These are phyloP conservation scores for Chaetoceros tenuissimus DNA, from an alignment of 108 stramenopile genomes.

Conservation along the genomic window DNA sequence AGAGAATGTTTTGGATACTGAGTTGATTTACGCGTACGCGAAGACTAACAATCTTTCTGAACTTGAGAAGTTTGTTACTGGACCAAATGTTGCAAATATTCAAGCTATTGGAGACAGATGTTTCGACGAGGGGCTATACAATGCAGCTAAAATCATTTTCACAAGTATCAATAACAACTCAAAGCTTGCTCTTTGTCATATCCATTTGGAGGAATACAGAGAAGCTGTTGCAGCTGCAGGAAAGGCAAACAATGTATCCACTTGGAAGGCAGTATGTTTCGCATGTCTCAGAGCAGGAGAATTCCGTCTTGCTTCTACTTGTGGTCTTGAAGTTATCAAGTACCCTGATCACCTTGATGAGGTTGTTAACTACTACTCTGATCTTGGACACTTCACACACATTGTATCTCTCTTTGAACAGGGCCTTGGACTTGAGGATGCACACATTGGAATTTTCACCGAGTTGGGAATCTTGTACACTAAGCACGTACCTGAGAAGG, in stretches of 20 bases:
- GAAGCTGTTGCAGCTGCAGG: constrained; percentile 98
- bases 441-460: constrained; percentile 99
- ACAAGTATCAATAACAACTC: constrained; percentile 99
- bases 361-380: constrained; percentile 95
- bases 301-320: constrained; percentile 94
- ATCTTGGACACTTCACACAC: constrained; percentile 92
- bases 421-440: constrained; percentile 96
- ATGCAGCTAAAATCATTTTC: constrained; percentile 96
- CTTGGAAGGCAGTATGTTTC: constrained; percentile 98
- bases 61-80: constrained; percentile 93
- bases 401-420: constrained; percentile 97
- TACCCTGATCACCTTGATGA: constrained; percentile 99
- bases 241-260: constrained; percentile 97
- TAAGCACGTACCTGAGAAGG: constrained; percentile 96
- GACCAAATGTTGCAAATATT: constrained; percentile 98
- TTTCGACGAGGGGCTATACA: constrained; percentile 93
- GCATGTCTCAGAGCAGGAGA: constrained; percentile 95
- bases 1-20: constrained; percentile 97
- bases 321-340: constrained; percentile 97
- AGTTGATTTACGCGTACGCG: constrained; percentile 96
- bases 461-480: constrained; percentile 99
- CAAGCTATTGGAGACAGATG: constrained; percentile 93
- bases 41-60: constrained; percentile 95
- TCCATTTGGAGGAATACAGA: constrained; percentile 94
- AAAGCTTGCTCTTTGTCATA: constrained; percentile 97